These are phyloP conservation scores for Ganoderma sinense DNA, from an alignment of 1,284 basidiomycete genomes.

Conservation along the genomic window DNA sequence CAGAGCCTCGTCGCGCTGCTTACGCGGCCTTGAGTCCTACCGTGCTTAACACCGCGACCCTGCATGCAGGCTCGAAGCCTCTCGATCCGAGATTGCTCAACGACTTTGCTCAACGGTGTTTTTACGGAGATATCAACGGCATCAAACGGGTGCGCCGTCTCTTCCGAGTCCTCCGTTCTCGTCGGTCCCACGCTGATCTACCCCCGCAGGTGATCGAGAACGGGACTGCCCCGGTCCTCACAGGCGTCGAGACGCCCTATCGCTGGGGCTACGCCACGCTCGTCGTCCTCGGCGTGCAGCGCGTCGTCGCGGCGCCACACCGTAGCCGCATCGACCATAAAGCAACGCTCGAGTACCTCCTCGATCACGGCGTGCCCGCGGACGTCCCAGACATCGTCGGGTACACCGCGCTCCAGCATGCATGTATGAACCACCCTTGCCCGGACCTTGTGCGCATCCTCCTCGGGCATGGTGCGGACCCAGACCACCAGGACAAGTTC, in stretches of 20 bases:
- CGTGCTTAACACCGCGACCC: not conserved
- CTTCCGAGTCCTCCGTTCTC: not conserved
- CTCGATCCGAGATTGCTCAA: conserved; percentile 44
- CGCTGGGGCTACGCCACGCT: conserved; percentile 55
- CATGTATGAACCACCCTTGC: conserved; percentile 38
- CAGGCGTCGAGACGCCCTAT: conserved; percentile 53
- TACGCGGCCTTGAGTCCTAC: not conserved
- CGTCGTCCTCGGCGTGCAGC: conserved; percentile 52
- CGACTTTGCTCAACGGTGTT: conserved; percentile 47
- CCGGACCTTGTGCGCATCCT: conserved; percentile 38
- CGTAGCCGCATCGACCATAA: conserved; percentile 38
- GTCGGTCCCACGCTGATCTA: not conserved
- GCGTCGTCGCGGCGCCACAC: conserved; percentile 30
- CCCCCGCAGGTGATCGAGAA: conserved; percentile 45
- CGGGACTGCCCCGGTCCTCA: conserved; percentile 50
- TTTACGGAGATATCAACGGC: conserved; percentile 40
- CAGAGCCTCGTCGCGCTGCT: too few relatives aligned
- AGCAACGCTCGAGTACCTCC: conserved; percentile 50
- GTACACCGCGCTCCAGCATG: conserved; percentile 57
- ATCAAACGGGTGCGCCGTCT: conserved; percentile 41
- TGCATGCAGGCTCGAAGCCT: conserved; percentile 33
- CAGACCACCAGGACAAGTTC: conserved; percentile 48
- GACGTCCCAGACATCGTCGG: conserved; percentile 56
- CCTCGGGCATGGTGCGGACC: conserved; percentile 51
- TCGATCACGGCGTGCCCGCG: conserved; percentile 49